Conservation (phyloP, 805 yeast species). For the Yamadazyma ubonensis region DNA sequence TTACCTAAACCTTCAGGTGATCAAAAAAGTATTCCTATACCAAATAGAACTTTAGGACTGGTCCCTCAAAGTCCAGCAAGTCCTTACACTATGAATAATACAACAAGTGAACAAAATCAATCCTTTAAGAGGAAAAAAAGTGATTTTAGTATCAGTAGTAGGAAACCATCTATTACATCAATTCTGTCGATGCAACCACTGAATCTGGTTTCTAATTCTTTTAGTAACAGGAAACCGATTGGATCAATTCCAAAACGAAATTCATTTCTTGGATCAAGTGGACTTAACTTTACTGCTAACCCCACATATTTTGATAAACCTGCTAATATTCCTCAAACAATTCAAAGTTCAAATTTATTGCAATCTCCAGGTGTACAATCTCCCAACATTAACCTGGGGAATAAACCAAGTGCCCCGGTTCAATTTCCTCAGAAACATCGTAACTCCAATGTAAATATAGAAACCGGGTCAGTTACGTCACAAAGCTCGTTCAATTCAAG, state of each 20-base stretch:
- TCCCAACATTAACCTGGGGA: no score
- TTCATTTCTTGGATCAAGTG: constrained; percentile 15
- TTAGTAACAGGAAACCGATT: constrained; percentile 10
- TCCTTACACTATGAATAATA: constrained; percentile 14
- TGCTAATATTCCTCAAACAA: not conserved
- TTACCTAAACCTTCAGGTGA: constrained; percentile 37
- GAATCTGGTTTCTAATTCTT: constrained; percentile 6
- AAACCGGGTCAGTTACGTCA: constrained; percentile 9
- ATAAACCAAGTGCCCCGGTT: not conserved
- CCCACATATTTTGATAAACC: constrained; percentile 21
- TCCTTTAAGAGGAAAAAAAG: constrained; percentile 45
- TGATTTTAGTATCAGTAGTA: constrained; percentile 24
- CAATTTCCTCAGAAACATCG: constrained; percentile 4
- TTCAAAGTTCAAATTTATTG: no score
- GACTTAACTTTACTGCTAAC: constrained; percentile 20
- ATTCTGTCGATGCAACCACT: constrained; percentile 13
- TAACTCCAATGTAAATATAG: constrained; percentile 7
- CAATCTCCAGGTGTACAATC: no score
- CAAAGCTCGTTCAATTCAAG: constrained; percentile 13
- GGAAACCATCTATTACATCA: constrained; percentile 16
- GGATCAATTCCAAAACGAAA: constrained; percentile 16
- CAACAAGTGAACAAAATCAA: constrained; percentile 20
- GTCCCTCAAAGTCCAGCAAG: constrained; percentile 24
- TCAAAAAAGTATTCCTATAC: constrained; percentile 33
- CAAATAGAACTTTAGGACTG: constrained; percentile 16